Evolutionary conservation across 2,329 filamentous ascomycete species (phyloP).

Genomic region (Teratosphaeria nubilosa): DNA sequence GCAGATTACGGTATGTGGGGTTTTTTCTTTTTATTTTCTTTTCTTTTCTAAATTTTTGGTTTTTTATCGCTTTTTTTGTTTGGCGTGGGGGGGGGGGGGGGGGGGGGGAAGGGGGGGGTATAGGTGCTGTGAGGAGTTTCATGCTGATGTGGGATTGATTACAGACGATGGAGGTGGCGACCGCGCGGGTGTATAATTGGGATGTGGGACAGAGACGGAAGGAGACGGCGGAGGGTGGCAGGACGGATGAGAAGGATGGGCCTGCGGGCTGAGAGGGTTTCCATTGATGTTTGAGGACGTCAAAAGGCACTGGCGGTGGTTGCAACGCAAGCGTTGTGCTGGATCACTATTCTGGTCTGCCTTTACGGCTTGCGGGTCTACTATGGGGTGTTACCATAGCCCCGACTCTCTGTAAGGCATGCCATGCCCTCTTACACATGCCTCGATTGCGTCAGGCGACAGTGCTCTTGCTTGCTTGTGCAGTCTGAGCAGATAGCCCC

Average conservation of each 20-base stretch:
- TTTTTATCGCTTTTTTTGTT: not conserved
- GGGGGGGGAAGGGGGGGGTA: too few relatives aligned
- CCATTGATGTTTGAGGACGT: not conserved
- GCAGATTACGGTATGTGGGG: constrained; percentile 85
- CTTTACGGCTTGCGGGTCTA: too few relatives aligned
- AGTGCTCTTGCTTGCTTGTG: too few relatives aligned
- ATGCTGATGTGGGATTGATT: not conserved
- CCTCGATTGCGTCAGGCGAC: too few relatives aligned
- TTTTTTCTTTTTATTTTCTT: constrained; percentile 5
- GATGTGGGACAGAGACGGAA: constrained; percentile 93
- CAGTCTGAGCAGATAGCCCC: too few relatives aligned
- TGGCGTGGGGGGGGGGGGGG: too few relatives aligned
- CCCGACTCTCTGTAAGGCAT: too few relatives aligned
- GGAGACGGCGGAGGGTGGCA: constrained; percentile 56
- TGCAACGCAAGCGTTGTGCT: too few relatives aligned
- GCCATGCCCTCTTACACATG: too few relatives aligned
- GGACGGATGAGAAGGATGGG: constrained; percentile 5
- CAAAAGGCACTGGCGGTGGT: not conserved
- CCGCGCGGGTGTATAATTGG: constrained; percentile 98
- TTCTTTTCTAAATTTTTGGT: too few relatives aligned
- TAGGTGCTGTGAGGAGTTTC: not conserved
- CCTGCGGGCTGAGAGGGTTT: not conserved
- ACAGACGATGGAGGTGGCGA: constrained; percentile 94
- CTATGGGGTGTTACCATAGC: too few relatives aligned
- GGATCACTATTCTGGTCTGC: too few relatives aligned